A percentile compares a stretch with the other conserved stretches of the same genome.
Evolutionary conservation across 371 early-diverging fungal species (phyloP).

Genomic region (Apophysomyces elegans): DNA sequence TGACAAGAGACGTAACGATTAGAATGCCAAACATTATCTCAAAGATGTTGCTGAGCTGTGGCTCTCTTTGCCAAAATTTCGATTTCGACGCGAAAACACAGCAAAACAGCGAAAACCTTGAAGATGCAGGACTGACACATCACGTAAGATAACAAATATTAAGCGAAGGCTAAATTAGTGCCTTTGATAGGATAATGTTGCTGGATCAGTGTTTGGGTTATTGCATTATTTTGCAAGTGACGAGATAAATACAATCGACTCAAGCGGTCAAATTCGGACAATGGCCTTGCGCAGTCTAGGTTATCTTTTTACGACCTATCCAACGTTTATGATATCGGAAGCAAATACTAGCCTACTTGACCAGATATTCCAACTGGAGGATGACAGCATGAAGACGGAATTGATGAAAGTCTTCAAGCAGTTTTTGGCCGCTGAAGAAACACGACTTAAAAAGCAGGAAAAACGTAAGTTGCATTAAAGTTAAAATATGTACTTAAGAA

Average conservation of each 20-base stretch:
- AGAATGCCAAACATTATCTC: conserved; percentile 15
- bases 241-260: conserved; percentile 17
- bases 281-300: conserved; percentile 57
- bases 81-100: conserved; percentile 71
- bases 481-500: background rate
- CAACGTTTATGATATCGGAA: conserved; percentile 68
- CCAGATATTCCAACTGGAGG: conserved; percentile 57
- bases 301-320: conserved; percentile 71
- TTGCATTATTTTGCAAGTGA: conserved; percentile 17
- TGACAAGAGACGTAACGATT: conserved; percentile 14
- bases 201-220: conserved; percentile 8
- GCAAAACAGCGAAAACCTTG: conserved; percentile 12
- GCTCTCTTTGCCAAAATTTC: conserved; percentile 75
- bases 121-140: conserved; percentile 5
- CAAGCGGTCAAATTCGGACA: conserved; percentile 24
- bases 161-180: background rate
- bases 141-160: background rate
- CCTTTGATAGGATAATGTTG: conserved; percentile 9
- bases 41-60: conserved; percentile 60
- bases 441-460: conserved; percentile 46
- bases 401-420: conserved; percentile 73
- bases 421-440: conserved; percentile 70
- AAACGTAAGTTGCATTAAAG: conserved; percentile 24
- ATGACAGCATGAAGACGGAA: conserved; percentile 60
- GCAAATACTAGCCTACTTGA: conserved; percentile 70